A percentile compares a stretch with the other conserved stretches of the same genome.
Conservation (phyloP, 208 protist species). For the Phytomonas sp. region DNA sequence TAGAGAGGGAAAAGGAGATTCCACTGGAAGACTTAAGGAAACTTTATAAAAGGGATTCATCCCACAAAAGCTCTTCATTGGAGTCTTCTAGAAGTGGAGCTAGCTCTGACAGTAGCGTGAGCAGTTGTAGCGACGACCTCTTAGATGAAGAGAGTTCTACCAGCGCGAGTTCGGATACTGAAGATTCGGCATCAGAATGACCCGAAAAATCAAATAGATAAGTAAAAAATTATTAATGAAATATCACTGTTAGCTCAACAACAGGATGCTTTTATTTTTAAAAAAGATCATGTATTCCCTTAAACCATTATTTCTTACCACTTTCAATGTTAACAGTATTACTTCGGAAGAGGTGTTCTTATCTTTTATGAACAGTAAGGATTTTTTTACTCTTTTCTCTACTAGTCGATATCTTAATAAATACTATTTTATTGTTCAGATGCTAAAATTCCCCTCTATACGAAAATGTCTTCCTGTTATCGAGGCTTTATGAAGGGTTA, state of each 20-base stretch:
- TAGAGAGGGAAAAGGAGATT: slow-evolving; percentile 77
- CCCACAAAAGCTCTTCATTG: background rate
- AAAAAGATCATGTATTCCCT: slow-evolving; percentile 8
- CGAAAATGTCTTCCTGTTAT: background rate
- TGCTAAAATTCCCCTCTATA: background rate
- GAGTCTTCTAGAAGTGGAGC: background rate
- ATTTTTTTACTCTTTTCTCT: background rate
- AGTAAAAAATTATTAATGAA: background rate
- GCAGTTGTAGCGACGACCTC: slow-evolving; percentile 15
- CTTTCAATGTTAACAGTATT: background rate
- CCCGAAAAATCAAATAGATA: slow-evolving; percentile 6
- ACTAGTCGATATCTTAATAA: background rate
- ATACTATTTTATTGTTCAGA: background rate
- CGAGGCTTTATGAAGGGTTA: background rate
- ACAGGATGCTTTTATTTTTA: background rate
- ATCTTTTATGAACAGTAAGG: background rate
- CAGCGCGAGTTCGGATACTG: slow-evolving; percentile 3
- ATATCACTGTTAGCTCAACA: background rate
- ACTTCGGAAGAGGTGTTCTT: background rate
- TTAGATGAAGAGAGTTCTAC: slow-evolving; percentile 19
- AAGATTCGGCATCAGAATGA: slow-evolving; percentile 3
- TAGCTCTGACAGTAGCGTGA: slow-evolving; percentile 7
- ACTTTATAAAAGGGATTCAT: slow-evolving; percentile 33
- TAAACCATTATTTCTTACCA: background rate
- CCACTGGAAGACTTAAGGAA: slow-evolving; percentile 68